Conservation (phyloP, 768 basidiomycete genomes). For the Boletus sp. region DNA sequence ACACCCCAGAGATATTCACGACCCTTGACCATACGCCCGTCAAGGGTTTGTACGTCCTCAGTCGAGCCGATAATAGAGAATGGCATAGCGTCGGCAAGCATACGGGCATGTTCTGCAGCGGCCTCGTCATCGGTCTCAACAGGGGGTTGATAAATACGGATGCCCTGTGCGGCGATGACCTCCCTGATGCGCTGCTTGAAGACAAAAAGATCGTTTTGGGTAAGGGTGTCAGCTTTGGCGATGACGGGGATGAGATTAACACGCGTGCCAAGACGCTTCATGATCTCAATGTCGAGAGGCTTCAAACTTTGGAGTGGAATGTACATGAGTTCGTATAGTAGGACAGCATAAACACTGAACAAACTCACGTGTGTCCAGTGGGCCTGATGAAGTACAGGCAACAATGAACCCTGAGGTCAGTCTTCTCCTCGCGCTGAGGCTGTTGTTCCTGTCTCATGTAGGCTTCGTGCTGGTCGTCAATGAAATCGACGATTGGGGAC, state of each 20-base stretch:
- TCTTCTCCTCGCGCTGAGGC: constrained; percentile 92
- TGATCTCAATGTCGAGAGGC: constrained; percentile 98
- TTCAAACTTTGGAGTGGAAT: constrained; percentile 55
- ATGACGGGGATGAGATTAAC: constrained; percentile 98
- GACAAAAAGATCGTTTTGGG: constrained; percentile 82
- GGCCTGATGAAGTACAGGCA: constrained; percentile 97
- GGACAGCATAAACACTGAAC: not conserved
- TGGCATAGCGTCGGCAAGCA: constrained; percentile 88
- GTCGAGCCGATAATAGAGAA: constrained; percentile 99
- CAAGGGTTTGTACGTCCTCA: constrained; percentile 86
- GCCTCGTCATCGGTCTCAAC: constrained; percentile 86
- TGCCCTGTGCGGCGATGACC: constrained; percentile 85
- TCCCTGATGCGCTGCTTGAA: constrained; percentile 97
- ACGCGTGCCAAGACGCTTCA: constrained; percentile 97
- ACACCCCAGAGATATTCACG: constrained; percentile 99
- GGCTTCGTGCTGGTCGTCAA: not conserved
- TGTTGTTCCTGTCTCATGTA: not conserved
- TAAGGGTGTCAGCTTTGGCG: constrained; percentile 96
- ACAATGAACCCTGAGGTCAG: constrained; percentile 92
- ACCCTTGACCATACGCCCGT: constrained; percentile 93
- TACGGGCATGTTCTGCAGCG: constrained; percentile 82
- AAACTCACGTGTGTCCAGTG: constrained; percentile 89
- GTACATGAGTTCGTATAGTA: not conserved
- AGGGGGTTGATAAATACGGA: constrained; percentile 92
- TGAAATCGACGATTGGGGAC: constrained; percentile 56